These are phyloP conservation scores for Stagonosporopsis rhizophila DNA, from an alignment of 2,329 filamentous ascomycete genomes.

Conservation along the genomic window DNA sequence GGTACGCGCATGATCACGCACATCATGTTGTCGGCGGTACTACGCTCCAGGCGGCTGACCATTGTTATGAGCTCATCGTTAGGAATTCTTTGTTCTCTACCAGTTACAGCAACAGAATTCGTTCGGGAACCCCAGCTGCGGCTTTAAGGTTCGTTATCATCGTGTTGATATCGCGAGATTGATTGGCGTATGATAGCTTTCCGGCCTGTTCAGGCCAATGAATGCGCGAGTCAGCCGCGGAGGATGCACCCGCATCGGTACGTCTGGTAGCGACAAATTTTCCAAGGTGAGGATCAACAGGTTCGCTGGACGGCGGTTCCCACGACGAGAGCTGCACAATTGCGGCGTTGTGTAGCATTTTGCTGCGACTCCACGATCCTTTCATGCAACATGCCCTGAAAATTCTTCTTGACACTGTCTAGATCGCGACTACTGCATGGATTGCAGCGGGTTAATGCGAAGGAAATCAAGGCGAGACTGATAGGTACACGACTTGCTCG, in stretches of 20 bases:
- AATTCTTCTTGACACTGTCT: not conserved
- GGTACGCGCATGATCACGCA: conserved; percentile 31
- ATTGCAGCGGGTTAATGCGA: not conserved
- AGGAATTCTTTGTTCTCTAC: not conserved
- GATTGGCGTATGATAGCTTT: conserved; percentile 12
- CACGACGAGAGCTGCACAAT: conserved; percentile 1
- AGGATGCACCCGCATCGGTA: conserved; percentile 12
- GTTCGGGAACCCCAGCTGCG: not conserved
- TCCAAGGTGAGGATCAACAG: conserved; percentile 19
- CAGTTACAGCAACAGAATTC: not conserved
- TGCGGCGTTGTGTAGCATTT: not conserved
- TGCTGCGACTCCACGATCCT: not conserved
- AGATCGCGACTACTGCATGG: conserved; percentile 12
- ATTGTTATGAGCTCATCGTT: conserved; percentile 16
- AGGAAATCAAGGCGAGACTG: not conserved
- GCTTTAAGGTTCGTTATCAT: conserved; percentile 7
- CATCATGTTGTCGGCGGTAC: conserved; percentile 22
- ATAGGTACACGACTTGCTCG: conserved; percentile 11
- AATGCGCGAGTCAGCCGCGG: conserved; percentile 31
- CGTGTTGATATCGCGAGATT: conserved; percentile 8
- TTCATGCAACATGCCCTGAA: not conserved
- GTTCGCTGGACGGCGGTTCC: conserved; percentile 30
- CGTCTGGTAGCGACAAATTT: conserved; percentile 14
- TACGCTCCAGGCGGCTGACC: conserved; percentile 19
- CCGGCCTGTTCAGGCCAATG: conserved; percentile 26